Evolutionary conservation across 345 rosid species (phyloP), one percentile per base, ranked within the genome.

Genomic region (Populus simonii): DNA sequence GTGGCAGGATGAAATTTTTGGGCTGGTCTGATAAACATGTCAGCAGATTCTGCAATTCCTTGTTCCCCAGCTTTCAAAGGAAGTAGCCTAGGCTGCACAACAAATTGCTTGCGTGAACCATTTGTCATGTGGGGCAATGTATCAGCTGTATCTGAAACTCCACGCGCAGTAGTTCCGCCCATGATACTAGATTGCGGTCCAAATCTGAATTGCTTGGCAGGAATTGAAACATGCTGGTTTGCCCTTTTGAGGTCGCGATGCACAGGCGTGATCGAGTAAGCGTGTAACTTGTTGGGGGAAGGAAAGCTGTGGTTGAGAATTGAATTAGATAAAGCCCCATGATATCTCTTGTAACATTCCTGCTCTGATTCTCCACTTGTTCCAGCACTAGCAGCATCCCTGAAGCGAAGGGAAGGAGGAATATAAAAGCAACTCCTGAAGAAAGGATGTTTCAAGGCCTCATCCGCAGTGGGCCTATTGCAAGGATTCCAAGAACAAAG

Each of bases 401-500:
- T 51, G n/a, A 51, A 51, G 59, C n/a, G n/a, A 18, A 51, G 96
- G 38, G 92, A 89, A 35, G 98, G 98, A 35, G 99, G 96, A 76
- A 93, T 86, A 83, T 91, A 96, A 79, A 83, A 91, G 86, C 99
- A 91, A 80, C 89, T 87, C 93, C 90, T 91, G 79, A 96, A 96
- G 88, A 92, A 96, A 25, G 99, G 96, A 86, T 93, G 98, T 74
- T 94, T 94, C 77, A 96, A 90, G 72, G 89, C 95, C 82, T 93
- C 99, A 17, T 84, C 89, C 57, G 98, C 96, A 13, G 88, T 88
- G 6, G 95, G 96, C 90, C 99, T 86, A 84, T 89, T 85, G 89
- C 85, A 78, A 45, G 99, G 99, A 89, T 96, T 97, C 99, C 98
- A 96, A 5, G 93, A 90, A 88, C 98, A 93, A 36, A 96, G 97